A percentile compares a stretch with the other conserved stretches of the same genome.
Evolutionary conservation across 2,329 filamentous ascomycete genomes (phyloP).

Genomic region (Escovopsis sp.): DNA sequence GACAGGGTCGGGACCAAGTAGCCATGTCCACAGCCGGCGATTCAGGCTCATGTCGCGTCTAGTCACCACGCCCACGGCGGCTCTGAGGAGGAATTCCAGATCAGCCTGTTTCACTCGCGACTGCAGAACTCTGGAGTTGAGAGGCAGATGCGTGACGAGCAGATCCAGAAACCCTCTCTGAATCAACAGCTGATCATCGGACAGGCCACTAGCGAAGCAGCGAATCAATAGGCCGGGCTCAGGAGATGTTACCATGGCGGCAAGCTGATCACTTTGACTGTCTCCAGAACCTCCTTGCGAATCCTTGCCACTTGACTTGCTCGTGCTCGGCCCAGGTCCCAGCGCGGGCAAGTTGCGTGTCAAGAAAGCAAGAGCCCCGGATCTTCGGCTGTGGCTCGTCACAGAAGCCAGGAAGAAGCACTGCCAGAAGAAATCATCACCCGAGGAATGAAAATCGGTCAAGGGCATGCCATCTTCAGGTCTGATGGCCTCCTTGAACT

Average conservation of each 20-base stretch:
- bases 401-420: constrained; percentile 90
- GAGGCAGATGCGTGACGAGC: constrained; percentile 75
- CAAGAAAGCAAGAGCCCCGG: constrained; percentile 79
- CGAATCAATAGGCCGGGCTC: constrained; percentile 83
- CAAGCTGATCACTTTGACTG: constrained; percentile 33
- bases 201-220: constrained; percentile 80
- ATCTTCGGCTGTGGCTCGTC: constrained; percentile 70
- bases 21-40: constrained; percentile 87
- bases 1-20: constrained; percentile 62
- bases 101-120: constrained; percentile 58
- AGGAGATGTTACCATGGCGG: constrained; percentile 63
- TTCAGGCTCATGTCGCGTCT: constrained; percentile 95
- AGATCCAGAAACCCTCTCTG: constrained; percentile 90
- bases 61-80: constrained; percentile 75
- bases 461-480: constrained; percentile 35
- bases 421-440: constrained; percentile 93
- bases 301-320: constrained; percentile 3
- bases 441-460: constrained; percentile 39
- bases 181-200: constrained; percentile 77
- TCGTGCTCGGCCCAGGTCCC: constrained; percentile 6
- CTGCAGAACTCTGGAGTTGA: constrained; percentile 72
- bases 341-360: constrained; percentile 54
- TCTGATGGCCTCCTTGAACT: constrained; percentile 56
- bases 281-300: constrained; percentile 6
- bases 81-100: constrained; percentile 64